Base-by-base conservation (phyloP, 352 stramenopile genomes). In the Pythium graminicola region DNA sequence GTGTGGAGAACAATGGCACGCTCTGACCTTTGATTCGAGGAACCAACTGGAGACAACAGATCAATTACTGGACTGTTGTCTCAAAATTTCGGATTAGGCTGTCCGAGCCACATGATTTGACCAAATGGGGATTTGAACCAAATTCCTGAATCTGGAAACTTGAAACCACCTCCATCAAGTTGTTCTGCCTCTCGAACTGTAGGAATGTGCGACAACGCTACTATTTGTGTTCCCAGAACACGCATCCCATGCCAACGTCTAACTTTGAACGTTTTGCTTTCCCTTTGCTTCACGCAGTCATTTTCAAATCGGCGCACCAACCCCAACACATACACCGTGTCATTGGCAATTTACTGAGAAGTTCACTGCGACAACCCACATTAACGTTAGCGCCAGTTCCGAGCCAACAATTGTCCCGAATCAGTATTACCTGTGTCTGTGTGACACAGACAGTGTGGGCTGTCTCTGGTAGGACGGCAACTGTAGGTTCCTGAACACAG, bases 1-100 rank as follows among this genome's bases (percentile, higher is more conserved):
- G 29, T 51, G 22, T 19, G 44, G 16, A 40, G 44, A 51, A 41
- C 28, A 41, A 8, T 23, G 44, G 28, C 44, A 31, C 44, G 28
- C 39, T 51, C 44, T 51, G 44, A 51, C 44, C 19, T 27, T 51
- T 41, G 44, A 51, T 24, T 19, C 8, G 29, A 9, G 0, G 27
- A 6, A 41, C 28, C 44, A 51, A 41, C 28, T 31, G 44, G 17
- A 22, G n/a, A n/a, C n/a, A n/a, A n/a, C n/a, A n/a, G n/a, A n/a
- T n/a, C n/a, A n/a, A n/a, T n/a, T n/a, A 31, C 39, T 29, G 39
- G 20, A 24, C 19, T 16, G 44, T 31, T 51, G 44, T 41, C 44
- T 14, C 29, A 51, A 14, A 24, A 47, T 4, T 31, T 17, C 16
- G 7, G 19, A 7, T 41, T 51, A n/a, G n/a, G n/a, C 44, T 26